Evolutionary conservation across 768 basidiomycete species (phyloP).

Genomic region (Cyclocybe aegerita): DNA sequence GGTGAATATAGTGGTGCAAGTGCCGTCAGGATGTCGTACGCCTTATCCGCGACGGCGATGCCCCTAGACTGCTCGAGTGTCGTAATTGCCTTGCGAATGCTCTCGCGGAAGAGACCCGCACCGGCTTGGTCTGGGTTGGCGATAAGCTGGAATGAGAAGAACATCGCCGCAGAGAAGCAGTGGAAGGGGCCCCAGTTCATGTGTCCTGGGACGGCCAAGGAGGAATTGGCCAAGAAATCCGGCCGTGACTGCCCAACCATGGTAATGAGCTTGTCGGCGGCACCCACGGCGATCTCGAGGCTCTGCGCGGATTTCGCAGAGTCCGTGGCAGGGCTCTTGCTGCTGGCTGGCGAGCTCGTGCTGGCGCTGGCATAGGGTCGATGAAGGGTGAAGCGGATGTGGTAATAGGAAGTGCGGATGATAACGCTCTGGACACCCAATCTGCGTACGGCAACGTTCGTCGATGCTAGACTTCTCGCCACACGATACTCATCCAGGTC

Average conservation of each 20-base stretch:
- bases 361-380: constrained; percentile 65
- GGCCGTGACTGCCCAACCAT: constrained; percentile 76
- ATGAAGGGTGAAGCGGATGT: constrained; percentile 84
- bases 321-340: constrained; percentile 31
- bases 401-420: constrained; percentile 73
- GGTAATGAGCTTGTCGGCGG: constrained; percentile 76
- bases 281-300: constrained; percentile 71
- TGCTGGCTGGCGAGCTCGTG: constrained; percentile 21
- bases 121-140: constrained; percentile 79
- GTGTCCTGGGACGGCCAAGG: constrained; percentile 75
- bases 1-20: constrained; percentile 73
- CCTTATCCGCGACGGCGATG: constrained; percentile 71
- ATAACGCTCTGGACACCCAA: constrained; percentile 81
- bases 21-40: constrained; percentile 65
- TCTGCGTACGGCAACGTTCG: constrained; percentile 57
- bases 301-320: constrained; percentile 52
- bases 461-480: constrained; percentile 68
- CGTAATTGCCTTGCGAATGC: constrained; percentile 66
- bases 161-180: constrained; percentile 85
- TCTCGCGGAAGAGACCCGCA: constrained; percentile 71
- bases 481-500: constrained; percentile 76
- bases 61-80: constrained; percentile 68
- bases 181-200: constrained; percentile 86
- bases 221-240: constrained; percentile 69
- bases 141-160: constrained; percentile 88